Evolutionary conservation across 1,284 basidiomycete genomes (phyloP).

Genomic region (Ustilago loliicola): DNA sequence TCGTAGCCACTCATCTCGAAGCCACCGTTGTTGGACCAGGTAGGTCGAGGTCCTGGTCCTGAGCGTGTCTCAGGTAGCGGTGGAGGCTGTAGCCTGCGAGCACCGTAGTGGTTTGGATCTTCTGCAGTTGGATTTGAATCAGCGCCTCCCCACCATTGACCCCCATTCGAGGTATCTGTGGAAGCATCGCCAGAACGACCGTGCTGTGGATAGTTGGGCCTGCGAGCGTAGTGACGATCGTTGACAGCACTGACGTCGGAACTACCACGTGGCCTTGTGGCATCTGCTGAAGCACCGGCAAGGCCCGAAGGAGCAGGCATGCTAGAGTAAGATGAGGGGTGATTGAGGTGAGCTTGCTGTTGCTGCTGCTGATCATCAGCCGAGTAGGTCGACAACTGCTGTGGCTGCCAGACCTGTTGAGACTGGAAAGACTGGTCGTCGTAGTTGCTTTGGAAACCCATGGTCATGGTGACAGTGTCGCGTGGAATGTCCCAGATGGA

Average conservation of each 20-base stretch:
- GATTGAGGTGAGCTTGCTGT: conserved; percentile 17
- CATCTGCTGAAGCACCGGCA: conserved; percentile 28
- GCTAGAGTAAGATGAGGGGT: conserved; percentile 26
- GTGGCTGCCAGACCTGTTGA: conserved; percentile 35
- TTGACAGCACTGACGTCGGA: conserved; percentile 16
- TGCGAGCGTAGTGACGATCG: conserved; percentile 34
- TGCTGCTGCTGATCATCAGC: conserved; percentile 11
- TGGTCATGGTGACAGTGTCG: conserved; percentile 53
- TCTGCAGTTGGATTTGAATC: conserved; percentile 20
- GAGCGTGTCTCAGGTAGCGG: conserved; percentile 50
- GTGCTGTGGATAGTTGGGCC: conserved; percentile 35
- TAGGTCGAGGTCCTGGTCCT: conserved; percentile 11
- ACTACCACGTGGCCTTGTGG: conserved; percentile 20
- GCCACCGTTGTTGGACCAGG: conserved; percentile 37
- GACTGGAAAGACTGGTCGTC: conserved; percentile 34
- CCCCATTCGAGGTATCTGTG: conserved; percentile 21
- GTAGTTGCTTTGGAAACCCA: conserved; percentile 45
- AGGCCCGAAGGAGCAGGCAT: conserved; percentile 44
- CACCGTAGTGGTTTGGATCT: conserved; percentile 33
- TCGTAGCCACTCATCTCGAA: conserved; percentile 50
- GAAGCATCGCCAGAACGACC: conserved; percentile 19
- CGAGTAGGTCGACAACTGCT: conserved; percentile 21
- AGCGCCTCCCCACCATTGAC: conserved; percentile 36
- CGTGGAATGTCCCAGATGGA: conserved; percentile 52
- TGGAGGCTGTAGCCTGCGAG: conserved; percentile 41